These are phyloP conservation scores for Otatea glauca DNA, from an alignment of 176 grass and related monocot genomes.

Conservation along the genomic window DNA sequence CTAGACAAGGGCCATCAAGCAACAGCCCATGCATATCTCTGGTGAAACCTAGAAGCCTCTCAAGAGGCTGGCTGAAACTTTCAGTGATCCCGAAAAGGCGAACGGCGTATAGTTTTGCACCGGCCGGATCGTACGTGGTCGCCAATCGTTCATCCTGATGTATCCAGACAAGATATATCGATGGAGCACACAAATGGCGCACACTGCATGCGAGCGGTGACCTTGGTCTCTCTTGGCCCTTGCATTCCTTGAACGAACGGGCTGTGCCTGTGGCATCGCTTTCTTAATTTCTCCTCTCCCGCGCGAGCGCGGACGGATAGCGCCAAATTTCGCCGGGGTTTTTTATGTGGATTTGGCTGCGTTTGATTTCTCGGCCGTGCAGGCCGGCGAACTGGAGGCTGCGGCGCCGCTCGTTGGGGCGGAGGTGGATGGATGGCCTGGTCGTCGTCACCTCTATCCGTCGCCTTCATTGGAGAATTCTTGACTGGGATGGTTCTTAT, in stretches of 20 bases:
- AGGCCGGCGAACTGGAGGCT: conserved; percentile 49
- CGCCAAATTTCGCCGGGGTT: neutral
- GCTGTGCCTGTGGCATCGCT: neutral
- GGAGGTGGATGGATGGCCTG: neutral
- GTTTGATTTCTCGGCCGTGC: neutral
- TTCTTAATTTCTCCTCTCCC: neutral
- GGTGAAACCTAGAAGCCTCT: conserved; percentile 41
- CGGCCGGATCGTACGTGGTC: neutral
- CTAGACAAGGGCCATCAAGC: neutral
- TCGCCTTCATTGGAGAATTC: neutral
- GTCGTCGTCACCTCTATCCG: neutral
- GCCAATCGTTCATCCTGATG: neutral
- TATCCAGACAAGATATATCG: neutral
- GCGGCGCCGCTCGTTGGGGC: conserved; percentile 37
- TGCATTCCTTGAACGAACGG: neutral
- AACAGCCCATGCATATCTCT: neutral
- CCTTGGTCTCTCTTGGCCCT: neutral
- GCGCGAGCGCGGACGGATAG: neutral
- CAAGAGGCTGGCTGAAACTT: neutral
- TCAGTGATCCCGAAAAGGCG: conserved; percentile 33
- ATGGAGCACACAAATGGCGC: neutral
- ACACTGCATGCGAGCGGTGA: neutral
- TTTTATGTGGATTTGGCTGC: conserved; percentile 11
- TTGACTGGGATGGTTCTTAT: neutral
- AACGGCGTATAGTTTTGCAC: conserved; percentile 9